phyloP scores from a whole-genome alignment of 768 basidiomycete species.

The Pleurotus pulmonarius region DNA sequence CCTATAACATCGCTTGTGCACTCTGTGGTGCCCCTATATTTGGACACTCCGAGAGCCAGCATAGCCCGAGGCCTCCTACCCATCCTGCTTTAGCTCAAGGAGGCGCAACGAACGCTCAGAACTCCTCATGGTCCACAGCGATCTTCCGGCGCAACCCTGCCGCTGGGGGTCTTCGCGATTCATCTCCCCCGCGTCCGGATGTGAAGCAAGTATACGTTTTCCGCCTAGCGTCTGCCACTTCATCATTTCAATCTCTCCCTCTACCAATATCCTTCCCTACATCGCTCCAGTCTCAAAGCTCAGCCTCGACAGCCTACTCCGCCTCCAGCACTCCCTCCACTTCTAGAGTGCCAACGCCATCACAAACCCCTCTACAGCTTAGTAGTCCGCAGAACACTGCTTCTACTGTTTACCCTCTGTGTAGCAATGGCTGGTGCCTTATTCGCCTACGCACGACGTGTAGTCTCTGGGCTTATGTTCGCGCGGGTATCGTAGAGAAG shows the following conservation, averaged over 20 bases:
- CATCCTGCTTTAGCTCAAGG: conserved; percentile 29
- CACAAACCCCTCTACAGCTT: conserved; percentile 12
- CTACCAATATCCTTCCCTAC: conserved; percentile 25
- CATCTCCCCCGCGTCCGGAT: conserved; percentile 24
- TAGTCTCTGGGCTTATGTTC: conserved; percentile 85
- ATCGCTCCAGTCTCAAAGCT: conserved; percentile 15
- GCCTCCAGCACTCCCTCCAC: conserved; percentile 25
- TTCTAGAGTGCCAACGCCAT: conserved; percentile 8
- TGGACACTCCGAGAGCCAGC: conserved; percentile 24
- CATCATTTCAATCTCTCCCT: conserved; percentile 23
- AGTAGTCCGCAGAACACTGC: conserved; percentile 20
- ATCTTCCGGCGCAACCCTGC: conserved; percentile 54
- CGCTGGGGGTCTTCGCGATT: conserved; percentile 24
- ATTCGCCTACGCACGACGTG: conserved; percentile 82
- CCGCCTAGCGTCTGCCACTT: conserved; percentile 44
- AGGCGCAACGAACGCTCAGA: conserved; percentile 11
- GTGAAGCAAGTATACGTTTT: conserved; percentile 63
- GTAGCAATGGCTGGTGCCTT: conserved; percentile 83
- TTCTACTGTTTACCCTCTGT: conserved; percentile 73
- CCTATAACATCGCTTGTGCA: conserved; percentile 62
- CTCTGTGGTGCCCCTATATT: conserved; percentile 70
- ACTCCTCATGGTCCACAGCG: conserved; percentile 49
- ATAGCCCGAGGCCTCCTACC: conserved; percentile 24
- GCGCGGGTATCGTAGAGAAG: conserved; percentile 76
- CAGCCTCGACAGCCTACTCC: conserved; percentile 15